Base-by-base conservation (phyloP, 371 early-diverging fungal species). In the Choanephora cucurbitarum region DNA sequence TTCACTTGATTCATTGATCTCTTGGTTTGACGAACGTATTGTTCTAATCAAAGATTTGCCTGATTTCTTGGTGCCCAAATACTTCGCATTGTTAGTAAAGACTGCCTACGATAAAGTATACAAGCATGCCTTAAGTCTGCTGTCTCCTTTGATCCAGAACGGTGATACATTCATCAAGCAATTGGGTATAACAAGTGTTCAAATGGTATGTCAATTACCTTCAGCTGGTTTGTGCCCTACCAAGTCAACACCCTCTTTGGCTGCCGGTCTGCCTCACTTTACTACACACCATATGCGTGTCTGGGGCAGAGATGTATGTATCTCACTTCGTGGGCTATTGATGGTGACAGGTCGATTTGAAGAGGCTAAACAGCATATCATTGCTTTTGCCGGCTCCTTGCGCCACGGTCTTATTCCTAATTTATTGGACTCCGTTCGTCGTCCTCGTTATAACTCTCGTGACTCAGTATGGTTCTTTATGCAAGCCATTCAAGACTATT, bases 241-340 rank as follows among this genome's bases (percentile, higher is more conserved):
- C 52, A 57, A 73, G 39, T 52, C 58, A 11, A 71, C 69, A 0
- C 80, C 91, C 1, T 83, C 83, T 34, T 75, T 97, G 52, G 96
- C 98, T 21, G 99, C 99, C 5, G 99, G 99, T 3, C 77, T 99
- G 33, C 93, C 97, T n/a, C 98, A 97, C 57, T 99, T 99, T 56
- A 81, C 95, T 2, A 83, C 82, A 2, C 79, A 82, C n/a, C 91
- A 92, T 63, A 96, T 96, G 96, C 84, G 99, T 33, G 90, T 92
- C 59, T 99, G 99, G 99, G 99, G 99, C 5, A 89, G 99, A 31
- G 99, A 99, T 77, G 89, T 94, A 17, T 96, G 96, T 66, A 94
- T 99, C 49, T 79, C 94, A 13, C 72, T 98, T 15, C 85, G 88
- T 8, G 99, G 99, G 2, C 66, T 94, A 39, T 75, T 94, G 40